Base-by-base conservation (phyloP, 2,329 filamentous ascomycete species). In the Lecanicillium sp. region DNA sequence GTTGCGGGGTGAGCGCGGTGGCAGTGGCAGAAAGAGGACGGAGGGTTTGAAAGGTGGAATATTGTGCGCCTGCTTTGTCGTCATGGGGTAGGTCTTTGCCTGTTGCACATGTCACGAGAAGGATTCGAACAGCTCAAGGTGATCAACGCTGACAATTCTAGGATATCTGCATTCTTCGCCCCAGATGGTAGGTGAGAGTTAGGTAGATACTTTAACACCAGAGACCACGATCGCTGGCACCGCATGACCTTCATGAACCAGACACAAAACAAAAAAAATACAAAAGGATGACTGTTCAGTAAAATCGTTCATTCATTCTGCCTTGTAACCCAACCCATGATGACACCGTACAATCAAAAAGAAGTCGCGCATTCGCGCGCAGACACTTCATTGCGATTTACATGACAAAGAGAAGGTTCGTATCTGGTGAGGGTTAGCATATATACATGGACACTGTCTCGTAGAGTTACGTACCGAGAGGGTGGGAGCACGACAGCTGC, bases 401-500 rank as follows among this genome's bases (percentile, higher is more conserved):
- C 81, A 85, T 85, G 52, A 85, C 79, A 62, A 84, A 85, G 47
- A 83, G 68, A 44, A 85, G 63, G 59, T 84, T 75, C 52, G 78
- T 82, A 62, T 85, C 81, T 85, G 49, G 10, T 21, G 43, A 5
- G 52, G 23, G 51, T 56, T 54, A 59, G 56, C 2, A 27, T 17
- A 15, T 5, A 6, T 15, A 12, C 35, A n/a, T 15, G 27, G 20
- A 21, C 9, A 33, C n/a, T 36, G 40, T 10, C 45, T 48, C 21
- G 26, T 47, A 47, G 24, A 37, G 20, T 30, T 32, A 70, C 83
- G 71, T 82, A 96, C 91, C 90, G 61, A 98, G 73, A 29, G 93
- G 93, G 69, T 98, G 93, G 66, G 90, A 95, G 71, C 88, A 91
- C 62, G 90, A 96, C 56, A 98, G 73, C 73, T 98, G 93, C 44